phyloP scores from a whole-genome alignment of 257 asterid species.

The Solanum microdontum region DNA sequence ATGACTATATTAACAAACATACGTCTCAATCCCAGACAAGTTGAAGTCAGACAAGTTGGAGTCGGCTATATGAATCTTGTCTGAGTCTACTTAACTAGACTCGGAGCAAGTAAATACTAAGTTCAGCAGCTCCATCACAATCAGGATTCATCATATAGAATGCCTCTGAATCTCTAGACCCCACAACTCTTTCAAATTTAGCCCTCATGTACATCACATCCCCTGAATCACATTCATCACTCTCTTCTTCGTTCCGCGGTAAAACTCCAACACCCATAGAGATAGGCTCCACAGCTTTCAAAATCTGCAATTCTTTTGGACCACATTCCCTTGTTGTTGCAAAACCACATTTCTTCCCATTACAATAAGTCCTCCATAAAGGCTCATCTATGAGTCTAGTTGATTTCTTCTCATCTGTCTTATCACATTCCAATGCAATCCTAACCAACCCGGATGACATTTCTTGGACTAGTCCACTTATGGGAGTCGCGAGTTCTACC shows the following conservation, averaged over 20 bases:
- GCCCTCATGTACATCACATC: slow-evolving; percentile 51
- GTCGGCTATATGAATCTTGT: background rate
- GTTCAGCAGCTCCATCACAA: slow-evolving; percentile 43
- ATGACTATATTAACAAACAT: background rate
- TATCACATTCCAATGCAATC: slow-evolving; percentile 42
- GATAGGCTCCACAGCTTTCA: slow-evolving; percentile 47
- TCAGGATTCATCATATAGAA: slow-evolving; percentile 61
- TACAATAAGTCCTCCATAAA: slow-evolving; percentile 39
- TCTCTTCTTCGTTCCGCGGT: slow-evolving; percentile 2
- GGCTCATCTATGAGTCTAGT: slow-evolving; percentile 28
- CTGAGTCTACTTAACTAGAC: slow-evolving; percentile 3
- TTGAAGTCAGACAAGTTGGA: background rate
- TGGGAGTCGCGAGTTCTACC: slow-evolving; percentile 41
- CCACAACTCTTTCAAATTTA: slow-evolving; percentile 53
- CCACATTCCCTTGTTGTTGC: slow-evolving; percentile 36
- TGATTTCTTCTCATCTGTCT: slow-evolving; percentile 10
- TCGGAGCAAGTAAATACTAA: slow-evolving; percentile 47
- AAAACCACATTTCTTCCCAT: slow-evolving; percentile 35
- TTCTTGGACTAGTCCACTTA: slow-evolving; percentile 35
- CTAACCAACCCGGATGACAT: slow-evolving; percentile 41
- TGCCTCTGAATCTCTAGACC: slow-evolving; percentile 55
- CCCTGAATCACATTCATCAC: slow-evolving; percentile 5
- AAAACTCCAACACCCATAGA: slow-evolving; percentile 50
- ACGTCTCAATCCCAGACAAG: background rate
- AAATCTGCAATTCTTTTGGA: slow-evolving; percentile 19